These are phyloP conservation scores for Royoungia palumana DNA, from an alignment of 768 basidiomycete genomes.

Conservation along the genomic window DNA sequence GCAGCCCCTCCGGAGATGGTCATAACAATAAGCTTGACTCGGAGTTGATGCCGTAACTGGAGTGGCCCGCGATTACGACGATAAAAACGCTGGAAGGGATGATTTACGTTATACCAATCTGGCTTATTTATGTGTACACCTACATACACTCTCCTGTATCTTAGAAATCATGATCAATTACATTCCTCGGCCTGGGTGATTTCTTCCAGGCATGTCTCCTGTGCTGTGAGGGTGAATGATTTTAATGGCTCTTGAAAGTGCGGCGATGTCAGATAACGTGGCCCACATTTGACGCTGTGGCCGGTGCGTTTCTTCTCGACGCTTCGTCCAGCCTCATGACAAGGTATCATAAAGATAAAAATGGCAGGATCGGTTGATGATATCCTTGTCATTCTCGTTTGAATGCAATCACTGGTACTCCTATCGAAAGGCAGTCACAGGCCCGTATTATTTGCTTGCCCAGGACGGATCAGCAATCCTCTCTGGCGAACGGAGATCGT, in stretches of 20 bases:
- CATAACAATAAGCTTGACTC: background rate
- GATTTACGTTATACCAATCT: too few species aligned
- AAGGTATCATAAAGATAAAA: too few species aligned
- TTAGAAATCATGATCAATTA: conserved; percentile 37
- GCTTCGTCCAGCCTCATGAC: conserved; percentile 36
- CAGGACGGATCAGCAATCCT: conserved; percentile 36
- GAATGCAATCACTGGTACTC: conserved; percentile 24
- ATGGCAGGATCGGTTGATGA: conserved; percentile 27
- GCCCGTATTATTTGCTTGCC: conserved; percentile 23
- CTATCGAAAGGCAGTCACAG: conserved; percentile 13
- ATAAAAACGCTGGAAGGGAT: too few species aligned
- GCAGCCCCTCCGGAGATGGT: too few species aligned
- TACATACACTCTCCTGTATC: too few species aligned
- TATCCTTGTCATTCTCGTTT: conserved; percentile 20
- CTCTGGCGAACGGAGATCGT: conserved; percentile 43
- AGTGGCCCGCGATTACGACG: background rate
- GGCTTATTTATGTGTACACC: too few species aligned
- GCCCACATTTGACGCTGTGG: too few species aligned
- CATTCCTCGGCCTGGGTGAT: conserved; percentile 38
- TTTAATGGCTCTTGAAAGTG: conserved; percentile 26
- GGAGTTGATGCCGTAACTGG: background rate
- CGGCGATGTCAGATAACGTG: background rate
- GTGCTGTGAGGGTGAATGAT: conserved; percentile 43
- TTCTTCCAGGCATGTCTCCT: conserved; percentile 49
- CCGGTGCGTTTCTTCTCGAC: conserved; percentile 34